phyloP scores from a whole-genome alignment of 768 basidiomycete species.

The Rubroboletus pulcherrimus region DNA sequence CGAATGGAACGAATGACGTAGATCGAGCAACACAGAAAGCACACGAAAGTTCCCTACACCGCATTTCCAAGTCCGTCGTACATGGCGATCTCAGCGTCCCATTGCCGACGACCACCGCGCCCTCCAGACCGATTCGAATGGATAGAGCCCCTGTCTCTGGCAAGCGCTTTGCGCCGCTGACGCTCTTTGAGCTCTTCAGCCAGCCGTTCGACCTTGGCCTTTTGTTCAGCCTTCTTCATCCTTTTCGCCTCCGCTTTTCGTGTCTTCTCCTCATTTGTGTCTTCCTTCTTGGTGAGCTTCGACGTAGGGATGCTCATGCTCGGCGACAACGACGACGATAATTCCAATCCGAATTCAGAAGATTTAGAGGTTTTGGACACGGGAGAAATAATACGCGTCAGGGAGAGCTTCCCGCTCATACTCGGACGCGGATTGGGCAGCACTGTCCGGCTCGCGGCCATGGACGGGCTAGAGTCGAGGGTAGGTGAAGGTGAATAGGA shows the following conservation, averaged over 20 bases:
- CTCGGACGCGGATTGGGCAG: conserved; percentile 5
- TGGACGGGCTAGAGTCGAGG: conserved; percentile 1
- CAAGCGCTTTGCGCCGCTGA: conserved; percentile 30
- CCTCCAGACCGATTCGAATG: conserved; percentile 25
- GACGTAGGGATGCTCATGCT: conserved; percentile 12
- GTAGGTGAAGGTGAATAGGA: conserved; percentile 16
- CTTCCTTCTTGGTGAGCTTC: conserved; percentile 18
- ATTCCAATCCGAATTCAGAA: conserved; percentile 4
- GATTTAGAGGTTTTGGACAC: conserved; percentile 14
- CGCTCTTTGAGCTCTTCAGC: conserved; percentile 44
- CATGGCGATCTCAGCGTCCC: conserved; percentile 29
- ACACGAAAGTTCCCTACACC: conserved; percentile 15
- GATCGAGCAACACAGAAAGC: conserved; percentile 16
- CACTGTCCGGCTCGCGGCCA: neutral
- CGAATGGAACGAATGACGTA: conserved; percentile 13
- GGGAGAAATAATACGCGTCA: conserved; percentile 29
- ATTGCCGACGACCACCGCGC: conserved; percentile 15
- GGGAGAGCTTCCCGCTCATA: conserved; percentile 17
- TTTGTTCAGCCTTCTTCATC: conserved; percentile 40
- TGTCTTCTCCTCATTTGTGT: conserved; percentile 39
- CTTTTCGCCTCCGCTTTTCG: conserved; percentile 42
- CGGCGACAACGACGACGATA: conserved; percentile 20
- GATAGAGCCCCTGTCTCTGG: conserved; percentile 30
- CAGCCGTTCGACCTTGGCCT: conserved; percentile 38
- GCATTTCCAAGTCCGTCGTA: conserved; percentile 29